Evolutionary conservation across 2,329 filamentous ascomycete species (phyloP), one percentile per base, ranked within the genome.

Genomic region (Trichoderma koningii): DNA sequence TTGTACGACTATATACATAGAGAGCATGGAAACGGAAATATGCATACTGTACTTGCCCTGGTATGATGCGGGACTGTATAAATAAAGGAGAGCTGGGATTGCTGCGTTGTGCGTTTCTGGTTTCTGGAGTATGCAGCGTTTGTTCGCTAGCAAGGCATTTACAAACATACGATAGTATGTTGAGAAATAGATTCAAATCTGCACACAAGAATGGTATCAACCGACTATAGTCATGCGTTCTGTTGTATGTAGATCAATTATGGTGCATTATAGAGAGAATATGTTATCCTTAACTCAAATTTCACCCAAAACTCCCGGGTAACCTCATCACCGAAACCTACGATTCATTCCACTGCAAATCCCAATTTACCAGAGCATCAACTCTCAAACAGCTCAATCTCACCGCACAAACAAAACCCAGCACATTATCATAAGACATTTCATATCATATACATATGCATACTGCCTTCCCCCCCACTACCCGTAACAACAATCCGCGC

Each of bases 1-100:
- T 52, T 62, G 59, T 62, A 62, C 52, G 59, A 62, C 59, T 62
- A 62, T 52, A 19, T 55, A 53, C 55, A 63, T 26, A 63, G 17
- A 56, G 34, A 61, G 59, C 59, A 62, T 62, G 59, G 48, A 62
- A 53, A 52, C 26, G 48, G 41, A 48, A 48, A 59, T 62, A 53
- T n/a, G 59, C 38, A 62, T 53, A 53, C 30, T 48, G 23, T 48
- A 9, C 59, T 14, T 7, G 34, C 48, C 15, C n/a, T 34, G 38
- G 21, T 45, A 38, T 12, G 4, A 9, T 23, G 21, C 21, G 21
- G 48, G 59, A 52, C 48, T 62, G 59, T 62, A 53, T 48, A 44
- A 38, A 44, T 52, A 53, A 2, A 26, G 45, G 28, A 7, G 56
- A 57, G 34, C 44, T 41, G 55, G 41, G 26, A n/a, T 38, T 38